phyloP scores from a whole-genome alignment of 805 yeast species.

The Spathaspora arborariae region DNA sequence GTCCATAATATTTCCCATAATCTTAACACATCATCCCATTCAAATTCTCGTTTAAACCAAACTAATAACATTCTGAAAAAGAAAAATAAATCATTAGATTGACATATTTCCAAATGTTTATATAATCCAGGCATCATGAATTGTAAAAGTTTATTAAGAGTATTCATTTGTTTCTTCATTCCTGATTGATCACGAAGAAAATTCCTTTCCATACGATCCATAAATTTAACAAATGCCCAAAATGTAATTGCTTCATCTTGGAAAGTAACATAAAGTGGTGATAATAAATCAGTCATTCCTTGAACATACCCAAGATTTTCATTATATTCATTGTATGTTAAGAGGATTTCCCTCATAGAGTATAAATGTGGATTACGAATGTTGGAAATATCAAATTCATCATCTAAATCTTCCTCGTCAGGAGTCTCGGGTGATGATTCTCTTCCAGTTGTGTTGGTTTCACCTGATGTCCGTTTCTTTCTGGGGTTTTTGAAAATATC shows the following conservation, averaged over 20 bases:
- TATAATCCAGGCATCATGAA: constrained; percentile 85
- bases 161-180: constrained; percentile 82
- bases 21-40: constrained; percentile 67
- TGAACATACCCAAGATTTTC: constrained; percentile 89
- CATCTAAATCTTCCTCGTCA: constrained; percentile 30
- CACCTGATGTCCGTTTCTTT: constrained; percentile 17
- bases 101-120: constrained; percentile 80
- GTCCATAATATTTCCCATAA: constrained; percentile 96
- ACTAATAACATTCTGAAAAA: constrained; percentile 93
- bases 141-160: constrained; percentile 80
- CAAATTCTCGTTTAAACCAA: constrained; percentile 91
- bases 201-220: constrained; percentile 95
- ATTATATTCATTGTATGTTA: constrained; percentile 84
- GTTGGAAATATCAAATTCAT: constrained; percentile 56
- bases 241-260: constrained; percentile 78
- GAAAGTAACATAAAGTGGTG: constrained; percentile 68
- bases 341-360: constrained; percentile 68
- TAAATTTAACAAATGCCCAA: constrained; percentile 83
- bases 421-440: constrained; percentile 31
- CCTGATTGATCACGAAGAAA: constrained; percentile 90
- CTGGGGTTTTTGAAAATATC: constrained; percentile 53
- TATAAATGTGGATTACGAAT: constrained; percentile 75
- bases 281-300: constrained; percentile 93
- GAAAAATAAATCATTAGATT: constrained; percentile 85
- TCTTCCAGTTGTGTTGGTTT: constrained; percentile 6